Evolutionary conservation across 352 stramenopile genomes (phyloP), one percentile per base, ranked within the genome.

Genomic region (Globisporangium orthogonon): DNA sequence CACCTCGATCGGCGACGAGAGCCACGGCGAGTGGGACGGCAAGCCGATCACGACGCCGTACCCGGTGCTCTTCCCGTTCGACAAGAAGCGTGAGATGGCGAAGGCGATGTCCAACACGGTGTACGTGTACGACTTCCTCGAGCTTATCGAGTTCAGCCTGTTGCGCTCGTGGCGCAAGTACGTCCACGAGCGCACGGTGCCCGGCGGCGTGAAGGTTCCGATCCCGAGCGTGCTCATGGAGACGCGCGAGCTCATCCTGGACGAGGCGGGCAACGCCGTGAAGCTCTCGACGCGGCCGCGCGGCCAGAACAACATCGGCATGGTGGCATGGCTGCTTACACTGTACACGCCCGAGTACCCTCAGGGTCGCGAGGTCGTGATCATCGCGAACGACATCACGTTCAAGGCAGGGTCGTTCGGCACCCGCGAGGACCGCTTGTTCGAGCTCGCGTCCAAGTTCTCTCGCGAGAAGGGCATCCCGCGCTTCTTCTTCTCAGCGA

Each of bases 301-400:
- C 37, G 97, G 97, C 51, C 78, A 95, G 57, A 99, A 99, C 80
- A 80, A 98, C 78, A 97, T 99, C 53, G 97, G 97, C 57, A 99
- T 99, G 97, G 97, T 99, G 56, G 98, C 97, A 29, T 99, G 98
- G 98, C 70, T 98, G 58, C 83, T 99, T 58, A 98, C 86, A 56
- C 65, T 99, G 28, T 97, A 97, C 73, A 99, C 98, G 49, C 94
- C 98, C 1, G 97, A 99, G 82, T 99, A 97, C 77, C 96, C 92
- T 15, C 76, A 95, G 54, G 96, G 97, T 45, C 93, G 97, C 52
- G 90, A 99, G 78, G 72, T 99, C 43, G 83, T 99, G 17, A 72
- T 99, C 50, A 99, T 99, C 79, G 91, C 97, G 47, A 99, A 99
- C 76, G 98, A 99, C 67, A 99, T 99, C 68, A 99, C 97, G 31